phyloP scores from a whole-genome alignment of 1,139 yeast species.

The Blastobotrys raffinosifermentans region DNA sequence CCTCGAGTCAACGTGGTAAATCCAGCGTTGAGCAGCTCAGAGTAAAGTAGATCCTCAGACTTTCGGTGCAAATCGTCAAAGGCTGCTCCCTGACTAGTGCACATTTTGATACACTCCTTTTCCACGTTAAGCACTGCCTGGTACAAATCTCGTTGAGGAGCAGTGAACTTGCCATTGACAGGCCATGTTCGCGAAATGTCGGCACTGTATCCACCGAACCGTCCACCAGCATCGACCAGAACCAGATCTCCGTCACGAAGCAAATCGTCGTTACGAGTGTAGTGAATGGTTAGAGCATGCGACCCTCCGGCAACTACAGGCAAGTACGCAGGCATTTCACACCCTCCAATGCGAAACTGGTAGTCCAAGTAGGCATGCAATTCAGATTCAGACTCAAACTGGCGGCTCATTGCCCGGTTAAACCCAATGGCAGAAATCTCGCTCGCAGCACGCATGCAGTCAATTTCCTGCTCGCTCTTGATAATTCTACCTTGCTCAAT shows the following conservation, averaged over 20 bases:
- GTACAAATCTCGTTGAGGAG: slow-evolving; percentile 78
- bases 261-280: slow-evolving; percentile 80
- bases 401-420: slow-evolving; percentile 63
- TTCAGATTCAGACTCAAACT: slow-evolving; percentile 66
- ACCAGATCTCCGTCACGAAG: slow-evolving; percentile 74
- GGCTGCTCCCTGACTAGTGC: slow-evolving; percentile 51
- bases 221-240: slow-evolving; percentile 92
- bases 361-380: slow-evolving; percentile 79
- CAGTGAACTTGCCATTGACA: slow-evolving; percentile 60
- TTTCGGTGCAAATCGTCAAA: slow-evolving; percentile 71
- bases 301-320: slow-evolving; percentile 96
- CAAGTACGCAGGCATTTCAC: slow-evolving; percentile 82
- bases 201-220: slow-evolving; percentile 88
- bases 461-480: slow-evolving; percentile 72
- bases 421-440: slow-evolving; percentile 77
- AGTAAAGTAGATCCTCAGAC: slow-evolving; percentile 53
- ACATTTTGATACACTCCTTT: slow-evolving; percentile 65
- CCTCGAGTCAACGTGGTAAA: slow-evolving; percentile 35
- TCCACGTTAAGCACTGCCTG: slow-evolving; percentile 83
- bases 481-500: slow-evolving; percentile 57
- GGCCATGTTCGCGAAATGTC: slow-evolving; percentile 99
- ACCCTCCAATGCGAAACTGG: slow-evolving; percentile 77
- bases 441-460: slow-evolving; percentile 76
- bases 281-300: slow-evolving; percentile 83
- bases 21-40: slow-evolving; percentile 69